Evolutionary conservation across 345 rosid species (phyloP), one percentile per base, ranked within the genome.

Genomic region (Isatis tinctoria): DNA sequence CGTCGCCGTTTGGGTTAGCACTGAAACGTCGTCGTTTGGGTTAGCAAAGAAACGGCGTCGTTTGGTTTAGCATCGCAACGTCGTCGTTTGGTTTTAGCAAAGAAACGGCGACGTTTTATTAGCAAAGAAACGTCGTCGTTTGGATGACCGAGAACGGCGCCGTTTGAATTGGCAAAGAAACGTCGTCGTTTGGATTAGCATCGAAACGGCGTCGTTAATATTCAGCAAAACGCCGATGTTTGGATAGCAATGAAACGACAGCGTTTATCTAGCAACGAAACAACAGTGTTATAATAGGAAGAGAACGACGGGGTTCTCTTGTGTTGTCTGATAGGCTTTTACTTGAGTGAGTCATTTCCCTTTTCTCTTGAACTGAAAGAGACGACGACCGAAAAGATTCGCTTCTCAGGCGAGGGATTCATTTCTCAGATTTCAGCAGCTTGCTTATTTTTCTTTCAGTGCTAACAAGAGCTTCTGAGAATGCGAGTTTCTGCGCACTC

Each of bases 401-500:
- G 35, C 18, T 45, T 62, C 75, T 57, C 67, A n/a, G 61, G 66
- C 76, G 75, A n/a, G n/a, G n/a, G n/a, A n/a, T n/a, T n/a, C n/a
- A 17, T 4, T 57, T 33, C 8, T 33, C 22, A 54, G 60, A 54
- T 54, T 54, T 14, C 26, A 16, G 40, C 0, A 35, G 63, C 2
- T 58, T 58, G 63, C 27, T 75, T 70, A 76, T 22, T 60, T 35
- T 65, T 69, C 81, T 73, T 70, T 49, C 6, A 73, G 12, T 51
- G 74, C 61, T 52, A 68, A 30, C 65, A 77, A 48, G 33, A 59
- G 65, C 66, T 77, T 74, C 60, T 56, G 26, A 45, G 78, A 56
- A 59, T 69, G 67, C 65, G 74, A 79, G 6, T 40, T 41, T 65
- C 51, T 72, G 49, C 30, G 73, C 39, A 77, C 45, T 59, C 77